Percentiles rank a stretch among this genome's conserved stretches.
These are phyloP conservation scores for Exophiala lecanii-corni DNA, from an alignment of 2,329 filamentous ascomycete species.

Conservation along the genomic window DNA sequence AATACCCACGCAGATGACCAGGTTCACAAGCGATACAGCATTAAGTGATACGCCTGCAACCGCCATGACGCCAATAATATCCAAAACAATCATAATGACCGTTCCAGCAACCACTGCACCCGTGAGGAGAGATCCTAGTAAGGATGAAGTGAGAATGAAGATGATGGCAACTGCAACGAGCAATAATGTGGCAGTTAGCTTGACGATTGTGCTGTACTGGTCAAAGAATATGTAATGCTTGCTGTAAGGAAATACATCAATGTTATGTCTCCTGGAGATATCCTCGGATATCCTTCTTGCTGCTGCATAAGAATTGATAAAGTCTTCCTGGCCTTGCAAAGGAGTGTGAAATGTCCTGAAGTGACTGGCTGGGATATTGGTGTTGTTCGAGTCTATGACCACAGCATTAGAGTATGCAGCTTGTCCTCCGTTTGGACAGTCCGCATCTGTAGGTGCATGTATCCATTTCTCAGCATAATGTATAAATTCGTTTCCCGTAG, in stretches of 20 bases:
- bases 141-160: constrained; percentile 69
- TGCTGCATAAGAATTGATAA: constrained; percentile 83
- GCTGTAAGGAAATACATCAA: constrained; percentile 91
- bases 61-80: constrained; percentile 94
- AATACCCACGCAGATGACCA: constrained; percentile 96
- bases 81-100: constrained; percentile 87
- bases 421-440: constrained; percentile 82
- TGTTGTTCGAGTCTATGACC: constrained; percentile 64
- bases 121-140: constrained; percentile 80
- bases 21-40: constrained; percentile 88
- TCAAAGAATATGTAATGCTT: constrained; percentile 99
- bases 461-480: constrained; percentile 82
- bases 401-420: constrained; percentile 83
- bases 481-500: constrained; percentile 85
- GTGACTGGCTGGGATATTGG: constrained; percentile 74
- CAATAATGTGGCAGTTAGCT: constrained; percentile 72
- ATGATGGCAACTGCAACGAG: constrained; percentile 82
- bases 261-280: constrained; percentile 65
- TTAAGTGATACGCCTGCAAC: constrained; percentile 84
- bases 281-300: constrained; percentile 81
- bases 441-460: constrained; percentile 68
- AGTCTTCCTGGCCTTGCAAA: constrained; percentile 81
- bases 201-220: constrained; percentile 83
- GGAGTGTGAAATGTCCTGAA: constrained; percentile 90
- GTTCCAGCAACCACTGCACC: constrained; percentile 78